Evolutionary conservation across 1,284 basidiomycete genomes (phyloP), one percentile per base, ranked within the genome.

Genomic region (Tetrapyrgos nigripes): DNA sequence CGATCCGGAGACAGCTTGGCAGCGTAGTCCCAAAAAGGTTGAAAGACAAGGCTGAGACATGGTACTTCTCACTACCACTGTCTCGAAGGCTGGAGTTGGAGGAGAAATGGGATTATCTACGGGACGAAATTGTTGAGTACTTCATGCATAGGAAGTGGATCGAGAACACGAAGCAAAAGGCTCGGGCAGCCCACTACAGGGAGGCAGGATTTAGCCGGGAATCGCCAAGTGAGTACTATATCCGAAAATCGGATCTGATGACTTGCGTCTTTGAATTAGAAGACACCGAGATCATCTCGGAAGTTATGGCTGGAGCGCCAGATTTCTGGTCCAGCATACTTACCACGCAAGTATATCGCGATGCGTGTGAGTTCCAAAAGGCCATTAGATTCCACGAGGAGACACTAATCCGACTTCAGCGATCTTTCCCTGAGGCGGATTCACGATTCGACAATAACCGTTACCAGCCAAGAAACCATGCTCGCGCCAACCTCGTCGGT

Each of bases 261-360:
- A 58, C 35, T 9, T 17, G 57, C 17, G 52, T 31, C 3, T 53
- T 44, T 27, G 26, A 53, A 0, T 33, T 65, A 9, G 47, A 55
- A 28, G 66, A 67, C 44, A 58, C 64, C 1, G 61, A 64, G 24
- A 55, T 67, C 8, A 68, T 68, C 17, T 28, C 50, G 3, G 63
- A 68, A 43, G 61, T 69, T 13, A 66, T 69, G 64, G 55, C 59
- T 21, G 62, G 66, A 2, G 68, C 67, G 31, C 69, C 68, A 1
- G 23, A 58, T 3, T 17, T 35, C 4, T 70, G 69, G 69, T 55
- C 53, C 4, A 68, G 50, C 3, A 58, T 70, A 17, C 45, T 70
- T 3, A 64, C 63, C 1, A 62, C 64, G 8, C 60, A 64, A 4
- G 26, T 57, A 3, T 64, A 65, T 21, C 27, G 31, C 1, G 44